Evolutionary conservation across 371 early-diverging fungal genomes (phyloP), one percentile per base, ranked within the genome.

Genomic region (Saksenaea vasiformis): DNA sequence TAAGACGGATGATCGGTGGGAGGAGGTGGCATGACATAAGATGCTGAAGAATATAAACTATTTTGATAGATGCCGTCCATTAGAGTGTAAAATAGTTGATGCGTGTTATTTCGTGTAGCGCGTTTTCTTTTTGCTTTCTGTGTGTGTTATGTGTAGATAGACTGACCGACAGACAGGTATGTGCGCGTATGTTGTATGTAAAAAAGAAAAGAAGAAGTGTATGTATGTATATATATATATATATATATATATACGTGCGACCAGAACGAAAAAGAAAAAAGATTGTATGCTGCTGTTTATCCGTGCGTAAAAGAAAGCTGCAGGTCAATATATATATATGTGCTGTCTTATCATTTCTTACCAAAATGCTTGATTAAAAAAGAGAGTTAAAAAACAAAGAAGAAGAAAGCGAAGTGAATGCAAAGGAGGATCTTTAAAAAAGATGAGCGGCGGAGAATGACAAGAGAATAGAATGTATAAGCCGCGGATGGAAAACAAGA

Each of bases 11-110:
- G 58, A 22, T 66, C 66, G 28, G 72, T 31, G 44, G 65, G 56
- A 64, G 70, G 58, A 64, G 70, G 58, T 66, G 64, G 69, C 47
- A 71, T 54, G 34, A 70, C 61, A 59, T 77, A 77, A 11, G 77
- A 59, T 35, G 68, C 44, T 47, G 72, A 64, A 35, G 78, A 66
- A 31, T 73, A 78, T 27, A 78, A 37, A 39, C 58, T 72, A 34
- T 66, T 72, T 56, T 70, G 76, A 57, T 76, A 76, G 19, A 75
- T 71, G 61, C 76, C 72, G 67, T 78, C 79, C 79, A 78, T 73
- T n/a, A n/a, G n/a, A 38, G 36, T 43, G 5, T 55, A 35, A 53
- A n/a, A n/a, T n/a, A n/a, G n/a, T n/a, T 31, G 7, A 31, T 31
- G 31, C 31, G 31, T 31, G 31, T 31, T 31, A 4, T 4, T 31